Conservation (phyloP, 1,284 basidiomycete species). For the Microbotryum intermedium region DNA sequence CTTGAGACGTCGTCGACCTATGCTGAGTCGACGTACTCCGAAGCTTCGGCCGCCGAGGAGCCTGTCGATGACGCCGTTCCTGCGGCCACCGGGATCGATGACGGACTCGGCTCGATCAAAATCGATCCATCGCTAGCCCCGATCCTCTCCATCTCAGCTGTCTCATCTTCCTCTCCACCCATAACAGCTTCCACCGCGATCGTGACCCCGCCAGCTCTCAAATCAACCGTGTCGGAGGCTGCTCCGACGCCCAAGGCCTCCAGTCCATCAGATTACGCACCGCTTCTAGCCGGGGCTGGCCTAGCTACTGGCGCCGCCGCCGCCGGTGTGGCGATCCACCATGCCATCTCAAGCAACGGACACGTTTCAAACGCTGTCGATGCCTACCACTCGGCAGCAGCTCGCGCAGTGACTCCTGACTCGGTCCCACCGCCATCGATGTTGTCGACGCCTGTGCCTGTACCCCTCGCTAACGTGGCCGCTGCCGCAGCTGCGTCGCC, state of each 20-base stretch:
- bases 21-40: slow-evolving; percentile 22
- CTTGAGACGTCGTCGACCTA: slow-evolving; percentile 11
- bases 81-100: no score
- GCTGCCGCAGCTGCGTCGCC: not conserved
- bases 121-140: not conserved
- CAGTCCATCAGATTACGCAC: no score
- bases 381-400: no score
- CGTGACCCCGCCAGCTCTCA: not conserved
- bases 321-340: no score
- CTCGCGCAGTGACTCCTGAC: not conserved
- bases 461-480: not conserved
- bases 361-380: no score
- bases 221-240: no score
- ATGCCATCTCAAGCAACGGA: no score
- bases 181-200: not conserved
- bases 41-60: not conserved
- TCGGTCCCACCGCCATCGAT: not conserved
- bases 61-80: not conserved
- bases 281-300: no score
- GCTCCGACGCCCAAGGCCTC: no score
- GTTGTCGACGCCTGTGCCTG: not conserved
- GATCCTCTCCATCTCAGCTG: not conserved
- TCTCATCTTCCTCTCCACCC: not conserved
- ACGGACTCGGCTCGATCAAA: not conserved
- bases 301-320: no score